A percentile compares a stretch with the other conserved stretches of the same genome.
phyloP scores from a whole-genome alignment of 495 filamentous ascomycete genomes.

The Aspergillus egyptiacus region DNA sequence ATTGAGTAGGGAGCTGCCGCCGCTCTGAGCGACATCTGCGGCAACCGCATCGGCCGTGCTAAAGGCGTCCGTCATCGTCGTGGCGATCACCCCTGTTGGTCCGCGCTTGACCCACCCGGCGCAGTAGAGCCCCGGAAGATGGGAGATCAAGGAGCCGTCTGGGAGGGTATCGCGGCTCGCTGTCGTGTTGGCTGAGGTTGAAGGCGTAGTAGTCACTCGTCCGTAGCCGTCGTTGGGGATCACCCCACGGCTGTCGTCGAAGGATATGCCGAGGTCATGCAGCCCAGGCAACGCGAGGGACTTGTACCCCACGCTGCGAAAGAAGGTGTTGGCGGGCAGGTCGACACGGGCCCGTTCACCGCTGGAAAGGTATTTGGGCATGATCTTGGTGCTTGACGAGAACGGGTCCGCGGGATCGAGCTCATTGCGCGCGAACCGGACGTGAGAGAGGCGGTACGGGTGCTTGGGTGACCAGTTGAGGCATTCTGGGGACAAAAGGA shows the following conservation, averaged over 20 bases:
- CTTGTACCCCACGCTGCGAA: constrained; percentile 90
- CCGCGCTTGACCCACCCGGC: constrained; percentile 96
- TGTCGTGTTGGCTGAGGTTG: constrained; percentile 15
- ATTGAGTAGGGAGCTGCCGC: constrained; percentile 42
- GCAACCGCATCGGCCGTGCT: constrained; percentile 76
- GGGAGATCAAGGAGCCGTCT: constrained; percentile 35
- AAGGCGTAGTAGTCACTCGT: constrained; percentile 51
- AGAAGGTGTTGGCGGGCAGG: constrained; percentile 59
- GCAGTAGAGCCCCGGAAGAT: constrained; percentile 79
- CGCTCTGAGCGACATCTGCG: constrained; percentile 52
- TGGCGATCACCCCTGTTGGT: constrained; percentile 92
- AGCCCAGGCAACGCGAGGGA: constrained; percentile 72
- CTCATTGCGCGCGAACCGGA: constrained; percentile 62
- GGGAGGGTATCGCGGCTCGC: constrained; percentile 24
- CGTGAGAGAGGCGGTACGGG: constrained; percentile 46
- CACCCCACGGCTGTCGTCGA: constrained; percentile 64
- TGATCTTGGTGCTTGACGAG: constrained; percentile 37
- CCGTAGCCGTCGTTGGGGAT: constrained; percentile 83
- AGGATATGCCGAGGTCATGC: constrained; percentile 68
- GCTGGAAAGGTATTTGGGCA: constrained; percentile 30
- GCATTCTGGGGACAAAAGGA: constrained; percentile 66
- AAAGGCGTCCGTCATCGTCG: constrained; percentile 94
- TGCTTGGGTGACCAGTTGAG: constrained; percentile 51
- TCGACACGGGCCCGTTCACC: constrained; percentile 46
- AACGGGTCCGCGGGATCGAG: constrained; percentile 44